Percentiles rank a stretch among this genome's conserved stretches.
Evolutionary conservation across 495 filamentous ascomycete genomes (phyloP).

Genomic region (Melanomma pulvis-pyrius): DNA sequence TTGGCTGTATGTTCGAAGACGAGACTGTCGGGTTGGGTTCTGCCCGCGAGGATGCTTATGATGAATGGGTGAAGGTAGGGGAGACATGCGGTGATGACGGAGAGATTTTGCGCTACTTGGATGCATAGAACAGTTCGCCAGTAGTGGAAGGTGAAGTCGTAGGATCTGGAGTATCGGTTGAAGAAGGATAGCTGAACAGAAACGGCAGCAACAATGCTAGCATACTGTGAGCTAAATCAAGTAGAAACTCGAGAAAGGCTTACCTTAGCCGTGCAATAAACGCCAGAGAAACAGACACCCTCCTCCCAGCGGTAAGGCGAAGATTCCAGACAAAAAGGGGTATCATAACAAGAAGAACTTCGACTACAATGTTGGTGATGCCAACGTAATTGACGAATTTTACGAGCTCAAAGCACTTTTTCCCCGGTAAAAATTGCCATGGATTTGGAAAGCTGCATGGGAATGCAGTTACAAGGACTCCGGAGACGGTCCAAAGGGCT

Average conservation of each 20-base stretch:
- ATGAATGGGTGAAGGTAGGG: slow-evolving; percentile 33
- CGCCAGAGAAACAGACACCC: slow-evolving; percentile 22
- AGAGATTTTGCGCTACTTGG: slow-evolving; percentile 36
- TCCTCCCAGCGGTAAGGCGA: slow-evolving; percentile 23
- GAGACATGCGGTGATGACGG: slow-evolving; percentile 31
- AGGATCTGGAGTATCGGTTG: slow-evolving; percentile 12
- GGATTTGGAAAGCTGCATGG: slow-evolving; percentile 26
- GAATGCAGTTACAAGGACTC: slow-evolving; percentile 54
- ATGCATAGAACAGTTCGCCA: slow-evolving; percentile 24
- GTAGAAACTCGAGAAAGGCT: not conserved
- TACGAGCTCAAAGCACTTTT: slow-evolving; percentile 19
- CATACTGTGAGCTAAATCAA: not conserved
- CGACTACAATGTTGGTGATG: slow-evolving; percentile 28
- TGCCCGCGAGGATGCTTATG: slow-evolving; percentile 21
- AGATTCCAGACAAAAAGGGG: slow-evolving; percentile 36
- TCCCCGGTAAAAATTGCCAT: slow-evolving; percentile 17
- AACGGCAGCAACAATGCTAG: slow-evolving; percentile 24
- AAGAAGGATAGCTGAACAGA: slow-evolving; percentile 19
- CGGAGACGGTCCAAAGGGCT: slow-evolving; percentile 35
- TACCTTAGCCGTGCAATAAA: slow-evolving; percentile 27
- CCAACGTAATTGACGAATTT: slow-evolving; percentile 30
- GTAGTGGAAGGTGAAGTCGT: slow-evolving; percentile 26
- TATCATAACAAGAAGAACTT: slow-evolving; percentile 27
- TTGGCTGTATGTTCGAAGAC: not conserved
- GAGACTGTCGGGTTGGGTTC: slow-evolving; percentile 12